These are phyloP conservation scores for Phytopythium aichiense DNA, from an alignment of 352 stramenopile species.

Conservation along the genomic window DNA sequence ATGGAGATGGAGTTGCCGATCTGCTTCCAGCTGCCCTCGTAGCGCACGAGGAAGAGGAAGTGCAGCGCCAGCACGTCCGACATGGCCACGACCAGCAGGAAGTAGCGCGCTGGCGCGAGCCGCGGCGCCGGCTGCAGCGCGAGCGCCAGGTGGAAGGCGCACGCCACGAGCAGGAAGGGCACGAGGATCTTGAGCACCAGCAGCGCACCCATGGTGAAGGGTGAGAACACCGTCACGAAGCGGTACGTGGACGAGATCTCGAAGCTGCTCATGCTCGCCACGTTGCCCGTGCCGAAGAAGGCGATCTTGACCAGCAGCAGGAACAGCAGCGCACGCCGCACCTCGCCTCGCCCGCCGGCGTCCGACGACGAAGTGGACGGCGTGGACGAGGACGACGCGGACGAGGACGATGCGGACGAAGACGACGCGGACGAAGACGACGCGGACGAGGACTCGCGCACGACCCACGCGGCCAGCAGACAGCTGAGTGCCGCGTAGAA, in stretches of 20 bases:
- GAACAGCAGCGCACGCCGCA: constrained; percentile 77
- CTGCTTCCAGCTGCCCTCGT: constrained; percentile 86
- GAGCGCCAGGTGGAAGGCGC: constrained; percentile 57
- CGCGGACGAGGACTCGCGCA: constrained; percentile 34
- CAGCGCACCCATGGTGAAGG: constrained; percentile 77
- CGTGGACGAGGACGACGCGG: background rate
- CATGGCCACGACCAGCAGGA: constrained; percentile 76
- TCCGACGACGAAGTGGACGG: background rate
- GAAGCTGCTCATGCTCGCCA: constrained; percentile 85
- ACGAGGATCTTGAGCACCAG: constrained; percentile 81
- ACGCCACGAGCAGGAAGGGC: constrained; percentile 72
- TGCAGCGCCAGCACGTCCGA: constrained; percentile 77
- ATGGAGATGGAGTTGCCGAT: constrained; percentile 87
- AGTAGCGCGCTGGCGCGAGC: constrained; percentile 44
- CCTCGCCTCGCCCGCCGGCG: constrained; percentile 16
- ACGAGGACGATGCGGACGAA: constrained; percentile 11
- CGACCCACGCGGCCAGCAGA: constrained; percentile 60
- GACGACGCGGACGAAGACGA: background rate
- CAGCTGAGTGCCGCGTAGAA: constrained; percentile 64
- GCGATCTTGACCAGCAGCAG: constrained; percentile 77
- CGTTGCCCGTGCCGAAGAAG: constrained; percentile 85
- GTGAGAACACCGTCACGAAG: constrained; percentile 80
- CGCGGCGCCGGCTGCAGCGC: constrained; percentile 7
- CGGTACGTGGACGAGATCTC: constrained; percentile 84
- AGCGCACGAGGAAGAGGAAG: constrained; percentile 78